Conservation (phyloP, 2,329 filamentous ascomycete species). For the Penicillium sp. region DNA sequence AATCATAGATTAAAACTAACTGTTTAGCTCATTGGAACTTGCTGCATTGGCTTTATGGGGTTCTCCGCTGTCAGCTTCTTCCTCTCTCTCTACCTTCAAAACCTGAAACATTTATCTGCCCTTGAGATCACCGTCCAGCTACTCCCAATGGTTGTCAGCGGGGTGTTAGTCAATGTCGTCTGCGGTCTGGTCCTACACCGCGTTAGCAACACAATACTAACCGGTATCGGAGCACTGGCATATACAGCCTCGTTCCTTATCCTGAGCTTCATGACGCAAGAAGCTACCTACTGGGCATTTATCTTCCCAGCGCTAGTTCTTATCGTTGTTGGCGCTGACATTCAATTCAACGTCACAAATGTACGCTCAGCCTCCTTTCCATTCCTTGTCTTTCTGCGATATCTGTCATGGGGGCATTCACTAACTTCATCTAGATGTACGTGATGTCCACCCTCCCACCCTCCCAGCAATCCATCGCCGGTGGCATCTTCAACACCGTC, state of each 20-base stretch:
- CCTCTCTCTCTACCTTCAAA: slow-evolving; percentile 64
- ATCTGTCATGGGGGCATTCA: not conserved
- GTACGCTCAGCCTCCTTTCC: slow-evolving; percentile 40
- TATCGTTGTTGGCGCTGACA: slow-evolving; percentile 64
- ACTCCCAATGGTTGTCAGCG: slow-evolving; percentile 63
- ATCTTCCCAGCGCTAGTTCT: slow-evolving; percentile 61
- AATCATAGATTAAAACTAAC: not conserved
- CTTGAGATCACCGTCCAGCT: slow-evolving; percentile 62
- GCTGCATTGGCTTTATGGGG: slow-evolving; percentile 61
- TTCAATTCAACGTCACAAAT: slow-evolving; percentile 69
- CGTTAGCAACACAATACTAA: slow-evolving; percentile 63
- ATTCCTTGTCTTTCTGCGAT: not conserved
- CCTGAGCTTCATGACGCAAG: slow-evolving; percentile 55
- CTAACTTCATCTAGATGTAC: slow-evolving; percentile 55
- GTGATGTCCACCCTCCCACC: slow-evolving; percentile 64
- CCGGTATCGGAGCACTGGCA: slow-evolving; percentile 50
- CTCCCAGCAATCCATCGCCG: slow-evolving; percentile 64
- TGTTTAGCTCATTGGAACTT: slow-evolving; percentile 52
- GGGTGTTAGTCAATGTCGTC: slow-evolving; percentile 62
- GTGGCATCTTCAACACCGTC: slow-evolving; percentile 67
- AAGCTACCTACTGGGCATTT: slow-evolving; percentile 63
- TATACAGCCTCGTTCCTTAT: slow-evolving; percentile 51
- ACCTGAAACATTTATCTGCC: slow-evolving; percentile 52
- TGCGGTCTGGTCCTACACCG: slow-evolving; percentile 61
- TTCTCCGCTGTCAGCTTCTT: slow-evolving; percentile 63